Evolutionary conservation across 768 basidiomycete species (phyloP).

Genomic region (Podaxis rugospora): DNA sequence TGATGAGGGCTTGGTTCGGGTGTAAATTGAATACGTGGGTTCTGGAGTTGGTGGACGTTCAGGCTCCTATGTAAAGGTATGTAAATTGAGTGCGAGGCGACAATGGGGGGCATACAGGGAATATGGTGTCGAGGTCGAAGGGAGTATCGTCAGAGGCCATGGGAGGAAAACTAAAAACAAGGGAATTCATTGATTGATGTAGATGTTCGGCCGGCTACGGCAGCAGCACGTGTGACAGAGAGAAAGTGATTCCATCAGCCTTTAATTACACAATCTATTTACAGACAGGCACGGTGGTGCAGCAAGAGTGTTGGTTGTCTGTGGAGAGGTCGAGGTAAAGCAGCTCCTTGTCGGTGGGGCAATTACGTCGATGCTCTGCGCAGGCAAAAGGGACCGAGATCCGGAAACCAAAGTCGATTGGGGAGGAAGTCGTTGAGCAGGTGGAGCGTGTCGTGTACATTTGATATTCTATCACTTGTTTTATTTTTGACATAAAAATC

Average conservation of each 20-base stretch:
- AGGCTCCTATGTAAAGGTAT: constrained; percentile 44
- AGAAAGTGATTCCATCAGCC: neutral
- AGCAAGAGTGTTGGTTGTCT: too few relatives aligned
- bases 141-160: constrained; percentile 28
- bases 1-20: constrained; percentile 26
- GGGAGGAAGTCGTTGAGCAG: neutral
- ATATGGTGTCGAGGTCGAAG: constrained; percentile 38
- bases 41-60: constrained; percentile 64
- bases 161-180: neutral
- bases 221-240: neutral
- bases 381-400: too few relatives aligned
- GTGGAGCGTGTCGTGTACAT: neutral
- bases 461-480: neutral
- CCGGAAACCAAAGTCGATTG: too few relatives aligned
- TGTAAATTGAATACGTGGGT: constrained; percentile 49
- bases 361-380: too few relatives aligned
- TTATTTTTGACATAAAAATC: neutral
- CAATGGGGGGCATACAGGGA: constrained; percentile 35
- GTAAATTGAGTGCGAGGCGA: neutral
- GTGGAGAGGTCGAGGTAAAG: too few relatives aligned
- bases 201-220: neutral
- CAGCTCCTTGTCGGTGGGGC: too few relatives aligned
- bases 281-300: too few relatives aligned
- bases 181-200: neutral
- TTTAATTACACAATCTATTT: too few relatives aligned